phyloP scores from a whole-genome alignment of 2,329 filamentous ascomycete species.

The Nannizziopsis barbatae region DNA sequence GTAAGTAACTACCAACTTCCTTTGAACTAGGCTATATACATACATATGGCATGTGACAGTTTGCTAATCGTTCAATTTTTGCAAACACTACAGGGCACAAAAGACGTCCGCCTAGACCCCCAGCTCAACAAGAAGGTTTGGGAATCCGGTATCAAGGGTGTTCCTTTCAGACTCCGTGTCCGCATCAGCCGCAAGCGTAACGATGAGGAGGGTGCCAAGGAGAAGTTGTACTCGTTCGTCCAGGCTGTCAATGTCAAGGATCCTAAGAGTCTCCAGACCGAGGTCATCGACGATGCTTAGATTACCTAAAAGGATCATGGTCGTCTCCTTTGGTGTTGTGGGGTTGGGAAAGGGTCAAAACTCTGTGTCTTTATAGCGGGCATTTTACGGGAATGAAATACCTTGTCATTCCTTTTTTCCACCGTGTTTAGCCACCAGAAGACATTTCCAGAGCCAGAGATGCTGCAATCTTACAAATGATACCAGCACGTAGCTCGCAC shows the following conservation, averaged over 20 bases:
- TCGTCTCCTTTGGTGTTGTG: conserved; percentile 6
- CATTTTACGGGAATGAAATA: conserved; percentile 2
- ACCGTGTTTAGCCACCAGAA: neutral
- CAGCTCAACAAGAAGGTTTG: conserved; percentile 99
- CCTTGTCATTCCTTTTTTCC: neutral
- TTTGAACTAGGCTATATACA: neutral
- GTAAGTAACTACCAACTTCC: conserved; percentile 48
- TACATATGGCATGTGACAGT: conserved; percentile 6
- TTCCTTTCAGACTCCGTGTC: conserved; percentile 91
- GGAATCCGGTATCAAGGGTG: conserved; percentile 98
- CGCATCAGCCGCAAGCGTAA: conserved; percentile 99
- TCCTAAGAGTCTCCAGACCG: conserved; percentile 91
- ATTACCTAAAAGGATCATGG: neutral
- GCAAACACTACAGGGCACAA: conserved; percentile 60
- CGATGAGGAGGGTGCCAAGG: conserved; percentile 98
- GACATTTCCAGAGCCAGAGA: neutral
- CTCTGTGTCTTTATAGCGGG: neutral
- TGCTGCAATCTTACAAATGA: neutral
- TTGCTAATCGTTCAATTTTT: neutral
- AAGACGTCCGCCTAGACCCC: conserved; percentile 94
- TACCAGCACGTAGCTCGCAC: neutral
- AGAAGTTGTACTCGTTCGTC: conserved; percentile 99
- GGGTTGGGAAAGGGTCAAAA: conserved; percentile 4
- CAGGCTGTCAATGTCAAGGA: conserved; percentile 99
- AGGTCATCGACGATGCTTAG: conserved; percentile 57